Evolutionary conservation across 495 filamentous ascomycete species (phyloP), one percentile per base, ranked within the genome.

Genomic region (Beverwykella pulmonaria): DNA sequence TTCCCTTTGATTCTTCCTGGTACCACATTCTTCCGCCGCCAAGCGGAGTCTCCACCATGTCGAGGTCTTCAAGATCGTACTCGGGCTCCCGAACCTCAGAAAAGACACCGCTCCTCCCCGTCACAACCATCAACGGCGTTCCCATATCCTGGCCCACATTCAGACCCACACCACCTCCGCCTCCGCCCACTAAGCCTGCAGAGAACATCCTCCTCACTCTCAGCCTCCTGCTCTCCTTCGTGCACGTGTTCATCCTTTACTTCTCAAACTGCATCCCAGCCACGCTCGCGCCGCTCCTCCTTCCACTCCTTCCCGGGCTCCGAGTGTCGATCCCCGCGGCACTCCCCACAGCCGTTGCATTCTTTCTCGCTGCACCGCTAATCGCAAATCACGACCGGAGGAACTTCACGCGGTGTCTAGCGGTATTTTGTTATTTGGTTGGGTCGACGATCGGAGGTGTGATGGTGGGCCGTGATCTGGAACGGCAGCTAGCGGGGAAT

Each of bases 101-200:
- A n/a, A 52, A 29, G 26, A 52, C 48, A 52, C 48, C 48, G 3
- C 26, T 52, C 7, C 48, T 52, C 48, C 48, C 48, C 48, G 39
- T 44, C 39, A 44, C 39, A 44, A 44, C 39, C 39, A 44, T 44
- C 39, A 44, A 44, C 39, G 39, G 39, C 39, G 39, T 44, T 14
- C 39, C 39, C 39, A 44, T 44, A 4, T 44, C 39, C 2, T 44
- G 39, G 39, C 39, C 39, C 39, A 44, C 39, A 12, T 44, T 44
- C 17, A 4, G 39, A n/a, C 39, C 39, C 8, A 44, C 39, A 44
- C 39, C 39, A n/a, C 39, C 48, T 8, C 48, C 48, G 17, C 19
- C 22, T 26, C 22, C 48, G 22, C 20, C 48, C 20, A 10, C 48
- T 14, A 9, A 14, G 17, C 8, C 39, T 14, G 4, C 17, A 12